A percentile compares a stretch with the other conserved stretches of the same genome.
Evolutionary conservation across 2,329 filamentous ascomycete species (phyloP).

Genomic region (Fusarium floridanum): DNA sequence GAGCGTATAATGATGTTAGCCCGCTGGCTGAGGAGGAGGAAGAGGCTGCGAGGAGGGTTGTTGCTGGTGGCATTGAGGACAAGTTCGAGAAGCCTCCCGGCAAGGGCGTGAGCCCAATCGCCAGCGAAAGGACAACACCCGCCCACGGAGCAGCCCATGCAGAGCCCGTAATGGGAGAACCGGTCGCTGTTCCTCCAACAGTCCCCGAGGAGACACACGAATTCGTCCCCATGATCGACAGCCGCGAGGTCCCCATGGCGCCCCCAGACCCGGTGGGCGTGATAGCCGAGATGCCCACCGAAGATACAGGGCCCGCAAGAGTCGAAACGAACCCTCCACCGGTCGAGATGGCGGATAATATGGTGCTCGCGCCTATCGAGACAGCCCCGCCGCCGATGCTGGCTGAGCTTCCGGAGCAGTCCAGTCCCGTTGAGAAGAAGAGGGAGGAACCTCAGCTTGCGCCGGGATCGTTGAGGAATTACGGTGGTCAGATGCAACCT

Average conservation of each 20-base stretch:
- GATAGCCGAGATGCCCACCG: constrained; percentile 63
- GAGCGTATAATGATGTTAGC: constrained; percentile 60
- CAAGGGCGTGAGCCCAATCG: constrained; percentile 48
- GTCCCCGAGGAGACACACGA: constrained; percentile 36
- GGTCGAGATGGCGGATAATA: constrained; percentile 59
- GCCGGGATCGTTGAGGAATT: constrained; percentile 29
- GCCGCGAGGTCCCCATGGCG: constrained; percentile 51
- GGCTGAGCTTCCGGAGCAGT: constrained; percentile 56
- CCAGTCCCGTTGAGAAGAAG: constrained; percentile 47
- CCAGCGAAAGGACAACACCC: constrained; percentile 49
- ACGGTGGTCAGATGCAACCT: constrained; percentile 24
- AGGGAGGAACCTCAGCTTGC: constrained; percentile 33
- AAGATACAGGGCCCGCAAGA: constrained; percentile 55
- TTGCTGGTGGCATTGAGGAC: constrained; percentile 40
- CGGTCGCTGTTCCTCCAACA: constrained; percentile 35
- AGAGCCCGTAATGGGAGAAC: constrained; percentile 21
- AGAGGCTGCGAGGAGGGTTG: constrained; percentile 47
- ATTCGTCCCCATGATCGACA: constrained; percentile 52
- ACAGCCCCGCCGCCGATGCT: constrained; percentile 41
- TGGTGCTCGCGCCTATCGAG: constrained; percentile 54
- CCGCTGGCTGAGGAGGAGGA: constrained; percentile 58
- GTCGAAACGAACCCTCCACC: constrained; percentile 60
- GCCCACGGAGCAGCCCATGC: constrained; percentile 32
- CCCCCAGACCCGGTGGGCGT: constrained; percentile 58
- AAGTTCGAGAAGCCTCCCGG: constrained; percentile 26